Evolutionary conservation across 352 stramenopile genomes (phyloP).

Genomic region (Nothophytophthora sp.): DNA sequence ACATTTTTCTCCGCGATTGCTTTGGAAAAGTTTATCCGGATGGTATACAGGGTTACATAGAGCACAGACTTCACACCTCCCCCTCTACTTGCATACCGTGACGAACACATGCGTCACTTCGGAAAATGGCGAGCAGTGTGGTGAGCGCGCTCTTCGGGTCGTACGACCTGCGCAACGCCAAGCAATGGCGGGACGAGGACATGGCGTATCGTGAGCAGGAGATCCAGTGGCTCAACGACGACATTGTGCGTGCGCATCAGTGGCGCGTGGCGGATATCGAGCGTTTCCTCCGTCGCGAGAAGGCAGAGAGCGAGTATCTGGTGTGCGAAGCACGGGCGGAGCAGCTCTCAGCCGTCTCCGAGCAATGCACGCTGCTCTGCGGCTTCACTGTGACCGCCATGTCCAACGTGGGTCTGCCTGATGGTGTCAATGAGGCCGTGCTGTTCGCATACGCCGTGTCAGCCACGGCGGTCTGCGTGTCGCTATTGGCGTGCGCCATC

Average conservation of each 20-base stretch:
- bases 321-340: constrained; percentile 66
- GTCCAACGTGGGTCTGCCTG: constrained; percentile 55
- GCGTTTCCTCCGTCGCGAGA: constrained; percentile 59
- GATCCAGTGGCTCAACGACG: constrained; percentile 80
- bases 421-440: constrained; percentile 22
- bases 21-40: too few relatives aligned
- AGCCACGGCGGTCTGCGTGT: constrained; percentile 51
- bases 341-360: constrained; percentile 68
- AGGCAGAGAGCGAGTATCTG: constrained; percentile 65
- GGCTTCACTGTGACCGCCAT: constrained; percentile 77
- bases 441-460: constrained; percentile 52
- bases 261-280: constrained; percentile 73
- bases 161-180: constrained; percentile 75
- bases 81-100: too few relatives aligned
- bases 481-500: constrained; percentile 59
- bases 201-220: constrained; percentile 65
- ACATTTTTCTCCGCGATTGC: too few relatives aligned
- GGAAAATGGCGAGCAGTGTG: constrained; percentile 45
- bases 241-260: constrained; percentile 64
- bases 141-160: constrained; percentile 77
- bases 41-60: too few relatives aligned
- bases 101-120: background rate
- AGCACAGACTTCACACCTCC: too few relatives aligned
- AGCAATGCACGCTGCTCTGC: constrained; percentile 65
- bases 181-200: constrained; percentile 80